Base-by-base conservation (phyloP, 352 stramenopile species). In the Peronospora farinosa region DNA sequence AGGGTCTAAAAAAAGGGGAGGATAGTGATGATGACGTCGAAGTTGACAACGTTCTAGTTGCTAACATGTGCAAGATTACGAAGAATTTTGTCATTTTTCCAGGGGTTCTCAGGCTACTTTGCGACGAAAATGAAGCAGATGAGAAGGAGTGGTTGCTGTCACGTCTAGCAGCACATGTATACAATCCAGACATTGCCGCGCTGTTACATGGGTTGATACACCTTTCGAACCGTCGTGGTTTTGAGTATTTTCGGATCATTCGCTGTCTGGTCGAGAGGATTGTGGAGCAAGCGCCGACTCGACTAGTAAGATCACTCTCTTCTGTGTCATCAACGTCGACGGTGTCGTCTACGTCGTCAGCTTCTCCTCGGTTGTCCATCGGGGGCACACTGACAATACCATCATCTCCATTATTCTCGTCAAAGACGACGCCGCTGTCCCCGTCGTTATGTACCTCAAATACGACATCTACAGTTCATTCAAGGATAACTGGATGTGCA, bases 61-160 rank as follows among this genome's bases (percentile, higher is more conserved):
- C 76, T 2, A 88, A 90, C 47, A 74, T 90, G 74, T 86, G 75
- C 45, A 63, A 63, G 28, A 75, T 89, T 36, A 82, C 60, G 12
- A 89, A 89, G 43, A 71, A 78, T 60, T 78, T 86, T 36, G 70
- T 79, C 13, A 63, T 76, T 5, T 87, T 83, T 40, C 78, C 74
- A 5, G 73, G 76, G 0, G 74, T 89, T 30, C 74, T 86, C 40
- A 64, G 51, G 13, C 63, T 89, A 2, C 65, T 89, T 7, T 67
- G 57, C 23, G 61, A 67, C 12, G 57, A 79, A 12, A 65, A 78
- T 12, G 54, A 63, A 13, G 43, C 55, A 2, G 46, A 49, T 0
- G 63, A 59, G 25, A 51, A 59, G 3, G 64, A 81, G 31, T 72
- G 74, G 17, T 51, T 89, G 7, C 57, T 86, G 31, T 55, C 72